These are phyloP conservation scores for Malassezia dermatis DNA, from an alignment of 1,284 basidiomycete genomes.

Conservation along the genomic window DNA sequence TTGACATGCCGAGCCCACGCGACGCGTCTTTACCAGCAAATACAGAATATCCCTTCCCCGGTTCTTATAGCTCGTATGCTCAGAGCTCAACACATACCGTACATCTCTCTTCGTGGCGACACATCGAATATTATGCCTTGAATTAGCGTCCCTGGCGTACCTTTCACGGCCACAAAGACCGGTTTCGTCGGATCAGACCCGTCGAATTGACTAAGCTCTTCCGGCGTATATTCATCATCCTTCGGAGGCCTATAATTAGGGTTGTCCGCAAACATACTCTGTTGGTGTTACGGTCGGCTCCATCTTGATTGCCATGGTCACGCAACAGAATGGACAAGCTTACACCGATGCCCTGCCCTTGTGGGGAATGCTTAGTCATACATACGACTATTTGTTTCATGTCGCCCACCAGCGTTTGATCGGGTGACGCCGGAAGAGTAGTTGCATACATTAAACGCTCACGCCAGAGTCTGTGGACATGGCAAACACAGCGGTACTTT, in stretches of 20 bases:
- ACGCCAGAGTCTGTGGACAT: constrained; percentile 42
- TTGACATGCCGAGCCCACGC: constrained; percentile 57
- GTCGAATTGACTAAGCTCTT: constrained; percentile 61
- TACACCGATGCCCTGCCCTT: no score
- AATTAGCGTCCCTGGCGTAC: constrained; percentile 46
- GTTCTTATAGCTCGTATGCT: constrained; percentile 11
- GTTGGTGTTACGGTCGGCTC: constrained; percentile 33
- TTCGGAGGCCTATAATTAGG: constrained; percentile 56
- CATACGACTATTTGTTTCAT: not conserved
- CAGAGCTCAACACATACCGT: constrained; percentile 55
- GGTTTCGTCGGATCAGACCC: constrained; percentile 59
- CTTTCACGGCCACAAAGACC: constrained; percentile 81
- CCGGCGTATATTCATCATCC: constrained; percentile 63
- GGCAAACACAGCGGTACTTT: constrained; percentile 25
- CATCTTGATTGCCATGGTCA: constrained; percentile 13
- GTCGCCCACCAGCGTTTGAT: not conserved
- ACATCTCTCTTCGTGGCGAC: constrained; percentile 63
- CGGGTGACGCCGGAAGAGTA: not conserved
- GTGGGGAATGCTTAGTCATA: constrained; percentile 1
- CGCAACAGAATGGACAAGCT: not conserved
- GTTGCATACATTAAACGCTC: constrained; percentile 21
- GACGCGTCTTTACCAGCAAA: constrained; percentile 74
- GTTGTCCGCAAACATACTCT: constrained; percentile 19
- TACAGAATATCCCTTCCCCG: constrained; percentile 48
- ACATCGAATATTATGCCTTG: constrained; percentile 72